Base-by-base conservation (phyloP, 176 grass and related monocot species). In the Zizania latifolia region DNA sequence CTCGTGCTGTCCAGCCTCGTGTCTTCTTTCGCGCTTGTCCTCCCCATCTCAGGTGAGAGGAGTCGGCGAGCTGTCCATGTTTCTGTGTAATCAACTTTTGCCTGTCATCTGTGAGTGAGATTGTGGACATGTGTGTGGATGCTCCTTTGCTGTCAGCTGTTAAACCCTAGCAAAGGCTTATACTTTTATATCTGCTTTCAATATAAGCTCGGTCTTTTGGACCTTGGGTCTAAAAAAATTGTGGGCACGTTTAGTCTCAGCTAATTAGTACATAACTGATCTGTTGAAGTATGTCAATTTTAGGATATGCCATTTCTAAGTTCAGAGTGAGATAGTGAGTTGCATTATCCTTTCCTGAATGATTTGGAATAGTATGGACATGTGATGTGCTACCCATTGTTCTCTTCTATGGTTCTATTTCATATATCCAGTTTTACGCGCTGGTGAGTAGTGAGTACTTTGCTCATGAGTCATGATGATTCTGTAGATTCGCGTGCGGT, bases 1-100 rank as follows among this genome's bases (percentile, higher is more conserved):
- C 78, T 98, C 39, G 10, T 98, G 75, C 77, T 98, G 27, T 81
- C 77, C 48, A 82, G 82, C 69, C 84, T 94, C 64, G 62, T 72
- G 56, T 74, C 84, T 64, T 89, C 81, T 30, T 86, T 94, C 8
- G 44, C 44, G 27, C 60, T 94, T 29, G 63, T 68, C 8, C 78
- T 86, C 53, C 86, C 89, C 8, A 30, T 36, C 75, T 50, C 89
- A 65, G 88, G 91, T 98, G 26, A 53, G 2, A n/a, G n/a, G 23
- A 4, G 32, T 45, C 29, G 10, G 50, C 3, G 21, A 40, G 29
- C 50, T 27, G 43, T 57, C 10, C 8, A 21, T 43, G 67, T 16
- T 50, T 61, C 26, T 34, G 62, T 48, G 5, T 9, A 0, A 16
- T 21, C 13, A 10, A 3, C 17, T 8, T 63, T 27, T 30, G 17